Base-by-base conservation (phyloP, 179 eudicot genomes). In the Carnegiea gigantea region DNA sequence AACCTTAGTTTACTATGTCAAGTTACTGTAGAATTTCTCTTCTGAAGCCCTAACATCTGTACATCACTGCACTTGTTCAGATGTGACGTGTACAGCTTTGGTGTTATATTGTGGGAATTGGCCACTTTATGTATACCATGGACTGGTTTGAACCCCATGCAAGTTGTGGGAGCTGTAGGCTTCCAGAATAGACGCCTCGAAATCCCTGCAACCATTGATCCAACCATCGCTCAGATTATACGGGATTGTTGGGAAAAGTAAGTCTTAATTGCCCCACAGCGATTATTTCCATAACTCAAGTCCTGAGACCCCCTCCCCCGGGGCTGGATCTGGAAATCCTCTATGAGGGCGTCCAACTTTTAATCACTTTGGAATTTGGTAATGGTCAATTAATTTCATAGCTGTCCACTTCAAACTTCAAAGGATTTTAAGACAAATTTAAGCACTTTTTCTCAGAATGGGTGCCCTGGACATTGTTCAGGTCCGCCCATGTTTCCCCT, bases 161-260 rank as follows among this genome's bases (percentile, higher is more conserved):
- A 96, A 87, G 99, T 96, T 71, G 95, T 95, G 75, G 97, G 97
- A 84, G 98, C 98, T 80, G 98, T 93, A 73, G 98, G 98, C n/a
- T 95, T 92, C 79, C 98, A 93, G 70, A 86, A 90, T 72, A 84
- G 95, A 71, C 96, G 92, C 81, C 94, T 95, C 12, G 89, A 86
- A 54, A 90, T 95, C 80, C 93, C 96, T 53, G 89, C 85, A 73
- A 82, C 86, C n/a, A 86, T 95, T 72, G 92, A 95, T 90, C 95
- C 95, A 24, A 64, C 73, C 26, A 93, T 86, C 51, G 92, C 91
- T 26, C 88, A 88, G 86, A 90, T 95, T 64, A 95, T 95, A 43
- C 84, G 75, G 48, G 95, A 93, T 53, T 95, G 98, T 83, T 95
- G 98, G 98, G 87, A 88, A 82, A 88, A 85, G 98, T 93, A 84